Evolutionary conservation across 2,329 filamentous ascomycete genomes (phyloP).

Genomic region (Curvularia spicifera): DNA sequence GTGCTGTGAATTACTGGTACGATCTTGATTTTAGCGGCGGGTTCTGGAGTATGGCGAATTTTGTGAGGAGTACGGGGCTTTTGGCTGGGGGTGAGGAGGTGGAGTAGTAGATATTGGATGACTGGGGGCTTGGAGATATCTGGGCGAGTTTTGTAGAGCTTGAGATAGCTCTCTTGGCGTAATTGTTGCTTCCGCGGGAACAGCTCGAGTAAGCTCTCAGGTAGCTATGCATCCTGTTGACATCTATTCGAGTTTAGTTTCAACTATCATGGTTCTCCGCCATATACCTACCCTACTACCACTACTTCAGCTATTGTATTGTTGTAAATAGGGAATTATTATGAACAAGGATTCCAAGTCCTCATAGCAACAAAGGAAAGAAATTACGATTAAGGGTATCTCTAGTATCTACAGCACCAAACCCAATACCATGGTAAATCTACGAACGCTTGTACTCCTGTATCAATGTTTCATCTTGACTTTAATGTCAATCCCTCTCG

Average conservation of each 20-base stretch:
- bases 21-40: conserved; percentile 78
- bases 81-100: conserved; percentile 10
- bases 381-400: conserved; percentile 37
- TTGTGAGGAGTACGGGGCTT: conserved; percentile 51
- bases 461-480: conserved; percentile 35
- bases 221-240: neutral
- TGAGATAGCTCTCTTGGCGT: too few relatives aligned
- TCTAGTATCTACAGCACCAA: conserved; percentile 21
- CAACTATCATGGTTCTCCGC: neutral
- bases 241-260: neutral
- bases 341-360: neutral
- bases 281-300: neutral
- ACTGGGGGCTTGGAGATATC: too few relatives aligned
- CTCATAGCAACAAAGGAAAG: conserved; percentile 1
- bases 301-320: neutral
- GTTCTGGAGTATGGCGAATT: conserved; percentile 67
- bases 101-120: neutral
- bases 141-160: too few relatives aligned
- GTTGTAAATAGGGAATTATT: neutral
- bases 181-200: too few relatives aligned
- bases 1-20: conserved; percentile 87
- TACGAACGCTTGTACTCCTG: conserved; percentile 1
- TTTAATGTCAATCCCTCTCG: conserved; percentile 54
- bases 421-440: conserved; percentile 23
- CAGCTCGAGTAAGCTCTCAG: neutral